phyloP scores from a whole-genome alignment of 148 eudicot genomes.

The Vaccinium macrocarpon region DNA sequence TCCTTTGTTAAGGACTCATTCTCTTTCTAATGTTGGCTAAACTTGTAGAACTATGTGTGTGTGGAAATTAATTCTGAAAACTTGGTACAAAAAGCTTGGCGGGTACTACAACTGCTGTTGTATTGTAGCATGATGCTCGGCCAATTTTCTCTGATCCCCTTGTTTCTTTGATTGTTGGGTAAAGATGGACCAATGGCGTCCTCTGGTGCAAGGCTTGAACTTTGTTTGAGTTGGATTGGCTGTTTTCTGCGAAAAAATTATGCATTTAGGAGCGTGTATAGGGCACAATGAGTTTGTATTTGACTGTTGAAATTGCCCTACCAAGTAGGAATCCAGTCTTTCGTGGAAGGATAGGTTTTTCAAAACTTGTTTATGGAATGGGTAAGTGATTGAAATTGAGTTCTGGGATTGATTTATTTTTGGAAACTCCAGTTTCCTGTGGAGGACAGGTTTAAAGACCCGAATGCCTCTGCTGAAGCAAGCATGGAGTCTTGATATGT shows the following conservation, averaged over 20 bases:
- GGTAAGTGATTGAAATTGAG: background rate
- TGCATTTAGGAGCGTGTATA: background rate
- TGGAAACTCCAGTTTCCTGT: background rate
- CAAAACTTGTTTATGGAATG: background rate
- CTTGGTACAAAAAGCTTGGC: constrained; percentile 3
- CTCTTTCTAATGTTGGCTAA: constrained; percentile 23
- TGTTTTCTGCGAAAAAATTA: background rate
- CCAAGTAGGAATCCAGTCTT: background rate
- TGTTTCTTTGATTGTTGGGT: background rate
- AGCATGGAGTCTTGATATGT: background rate
- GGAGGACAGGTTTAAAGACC: background rate
- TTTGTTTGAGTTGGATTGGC: background rate
- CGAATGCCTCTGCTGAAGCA: background rate
- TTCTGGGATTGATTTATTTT: background rate
- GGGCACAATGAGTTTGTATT: background rate
- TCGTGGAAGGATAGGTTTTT: background rate
- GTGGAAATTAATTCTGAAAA: constrained; percentile 27
- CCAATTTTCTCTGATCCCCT: background rate
- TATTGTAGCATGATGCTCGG: background rate
- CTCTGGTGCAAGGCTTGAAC: background rate
- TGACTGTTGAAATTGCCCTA: background rate
- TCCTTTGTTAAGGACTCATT: constrained; percentile 16
- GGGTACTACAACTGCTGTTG: background rate
- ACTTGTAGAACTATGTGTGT: constrained; percentile 27
- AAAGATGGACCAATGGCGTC: background rate